A percentile compares a stretch with the other conserved stretches of the same genome.
Evolutionary conservation across 495 filamentous ascomycete genomes (phyloP).

Genomic region (Venustampulla echinocandica): DNA sequence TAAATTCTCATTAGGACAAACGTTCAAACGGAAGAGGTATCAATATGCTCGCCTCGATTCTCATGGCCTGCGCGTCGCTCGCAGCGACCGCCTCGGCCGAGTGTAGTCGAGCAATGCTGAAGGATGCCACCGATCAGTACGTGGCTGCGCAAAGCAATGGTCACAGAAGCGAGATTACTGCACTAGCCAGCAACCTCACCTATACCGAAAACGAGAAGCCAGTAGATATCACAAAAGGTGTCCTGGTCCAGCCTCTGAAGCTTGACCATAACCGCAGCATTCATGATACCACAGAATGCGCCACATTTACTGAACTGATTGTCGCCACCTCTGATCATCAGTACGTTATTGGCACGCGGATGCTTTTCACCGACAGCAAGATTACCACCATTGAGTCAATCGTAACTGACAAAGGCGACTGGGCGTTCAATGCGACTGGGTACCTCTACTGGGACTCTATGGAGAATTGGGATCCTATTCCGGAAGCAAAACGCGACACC

Average conservation of each 20-base stretch:
- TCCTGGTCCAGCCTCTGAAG: slow-evolving; percentile 27
- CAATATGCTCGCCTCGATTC: not conserved
- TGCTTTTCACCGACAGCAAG: slow-evolving; percentile 5
- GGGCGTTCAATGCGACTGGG: slow-evolving; percentile 26
- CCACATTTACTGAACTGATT: slow-evolving; percentile 34
- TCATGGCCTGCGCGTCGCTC: not conserved
- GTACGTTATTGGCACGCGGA: slow-evolving; percentile 21
- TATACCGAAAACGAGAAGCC: slow-evolving; percentile 33
- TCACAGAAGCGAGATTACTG: slow-evolving; percentile 11
- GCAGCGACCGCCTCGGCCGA: slow-evolving; percentile 17
- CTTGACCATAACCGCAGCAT: slow-evolving; percentile 33
- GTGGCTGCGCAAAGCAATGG: slow-evolving; percentile 28
- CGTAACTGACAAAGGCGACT: slow-evolving; percentile 16
- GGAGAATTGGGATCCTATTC: slow-evolving; percentile 35
- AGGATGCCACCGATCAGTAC: slow-evolving; percentile 23
- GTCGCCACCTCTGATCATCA: slow-evolving; percentile 15
- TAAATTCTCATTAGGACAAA: not conserved
- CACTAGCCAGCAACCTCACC: slow-evolving; percentile 22
- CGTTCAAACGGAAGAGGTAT: not conserved
- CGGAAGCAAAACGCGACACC: slow-evolving; percentile 29
- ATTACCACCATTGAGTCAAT: slow-evolving; percentile 15
- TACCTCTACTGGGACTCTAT: slow-evolving; percentile 25
- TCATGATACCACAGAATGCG: slow-evolving; percentile 31
- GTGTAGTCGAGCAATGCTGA: slow-evolving; percentile 27
- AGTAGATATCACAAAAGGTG: slow-evolving; percentile 23